A percentile compares a stretch with the other conserved stretches of the same genome.
Conservation (phyloP, 2,329 filamentous ascomycete genomes). For the Penicillium hesseltinei region DNA sequence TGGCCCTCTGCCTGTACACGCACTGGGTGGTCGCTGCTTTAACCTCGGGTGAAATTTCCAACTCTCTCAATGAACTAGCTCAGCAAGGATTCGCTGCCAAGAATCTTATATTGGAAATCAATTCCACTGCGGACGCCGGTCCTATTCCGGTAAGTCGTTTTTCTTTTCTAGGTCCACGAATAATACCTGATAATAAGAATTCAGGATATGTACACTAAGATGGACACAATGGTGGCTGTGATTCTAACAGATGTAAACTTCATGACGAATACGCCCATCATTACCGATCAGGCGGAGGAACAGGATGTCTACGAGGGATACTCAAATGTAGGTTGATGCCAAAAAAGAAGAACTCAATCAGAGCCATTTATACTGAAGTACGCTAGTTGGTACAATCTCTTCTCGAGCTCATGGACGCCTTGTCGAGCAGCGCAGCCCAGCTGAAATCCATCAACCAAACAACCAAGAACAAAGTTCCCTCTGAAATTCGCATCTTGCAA, state of each 20-base stretch:
- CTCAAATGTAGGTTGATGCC: conserved; percentile 12
- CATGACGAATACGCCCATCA: conserved; percentile 5
- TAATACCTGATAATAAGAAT: background rate
- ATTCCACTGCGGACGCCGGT: conserved; percentile 7
- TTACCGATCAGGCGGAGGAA: conserved; percentile 1
- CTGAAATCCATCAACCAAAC: conserved; percentile 7
- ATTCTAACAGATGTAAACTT: conserved; percentile 9
- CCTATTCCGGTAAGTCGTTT: conserved; percentile 2
- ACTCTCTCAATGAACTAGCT: conserved; percentile 14
- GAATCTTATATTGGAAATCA: conserved; percentile 8
- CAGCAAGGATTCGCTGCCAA: conserved; percentile 13
- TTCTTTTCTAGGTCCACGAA: background rate
- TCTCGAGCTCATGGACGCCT: conserved; percentile 14
- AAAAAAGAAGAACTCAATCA: background rate
- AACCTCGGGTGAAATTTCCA: conserved; percentile 9
- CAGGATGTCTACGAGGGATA: conserved; percentile 16
- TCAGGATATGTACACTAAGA: conserved; percentile 5
- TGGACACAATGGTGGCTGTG: conserved; percentile 11
- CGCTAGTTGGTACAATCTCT: conserved; percentile 13
- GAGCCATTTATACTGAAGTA: background rate
- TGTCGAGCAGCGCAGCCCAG: conserved; percentile 9
- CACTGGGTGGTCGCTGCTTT: conserved; percentile 1
- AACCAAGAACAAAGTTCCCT: conserved; percentile 2
- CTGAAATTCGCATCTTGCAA: conserved; percentile 6
- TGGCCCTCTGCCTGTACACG: conserved; percentile 1